Conservation (phyloP, 2,329 filamentous ascomycete species). For the Trichophyton mentagrophytes region DNA sequence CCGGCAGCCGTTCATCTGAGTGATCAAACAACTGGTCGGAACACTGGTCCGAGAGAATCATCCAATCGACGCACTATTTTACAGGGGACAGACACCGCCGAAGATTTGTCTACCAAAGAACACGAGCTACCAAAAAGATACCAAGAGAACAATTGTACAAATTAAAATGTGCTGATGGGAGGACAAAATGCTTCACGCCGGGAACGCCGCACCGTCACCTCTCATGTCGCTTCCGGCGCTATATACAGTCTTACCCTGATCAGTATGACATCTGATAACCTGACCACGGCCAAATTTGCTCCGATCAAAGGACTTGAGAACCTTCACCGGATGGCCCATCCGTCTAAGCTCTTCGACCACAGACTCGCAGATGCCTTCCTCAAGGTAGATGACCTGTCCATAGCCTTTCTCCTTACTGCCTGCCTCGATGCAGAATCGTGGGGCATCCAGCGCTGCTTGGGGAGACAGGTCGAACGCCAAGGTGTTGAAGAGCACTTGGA, state of each 20-base stretch:
- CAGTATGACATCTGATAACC: constrained; percentile 64
- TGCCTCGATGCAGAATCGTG: constrained; percentile 75
- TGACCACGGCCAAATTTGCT: constrained; percentile 74
- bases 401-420: constrained; percentile 44
- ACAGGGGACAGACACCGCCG: too few relatives aligned
- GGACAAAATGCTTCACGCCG: constrained; percentile 18
- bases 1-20: too few relatives aligned
- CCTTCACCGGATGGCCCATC: constrained; percentile 60
- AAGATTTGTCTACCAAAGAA: neutral
- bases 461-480: constrained; percentile 67
- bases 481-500: constrained; percentile 86
- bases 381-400: constrained; percentile 58
- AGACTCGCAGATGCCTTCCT: constrained; percentile 64
- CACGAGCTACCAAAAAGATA: neutral
- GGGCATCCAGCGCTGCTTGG: constrained; percentile 80
- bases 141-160: neutral
- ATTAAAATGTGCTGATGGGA: neutral
- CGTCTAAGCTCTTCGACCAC: constrained; percentile 53
- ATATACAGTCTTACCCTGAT: constrained; percentile 65
- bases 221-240: constrained; percentile 80
- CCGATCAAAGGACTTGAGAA: constrained; percentile 53
- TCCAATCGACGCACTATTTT: too few relatives aligned
- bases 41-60: too few relatives aligned
- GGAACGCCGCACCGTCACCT: constrained; percentile 64
- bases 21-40: too few relatives aligned